Evolutionary conservation across 140 eudicot species (phyloP).

Genomic region (Flaveria floridana): DNA sequence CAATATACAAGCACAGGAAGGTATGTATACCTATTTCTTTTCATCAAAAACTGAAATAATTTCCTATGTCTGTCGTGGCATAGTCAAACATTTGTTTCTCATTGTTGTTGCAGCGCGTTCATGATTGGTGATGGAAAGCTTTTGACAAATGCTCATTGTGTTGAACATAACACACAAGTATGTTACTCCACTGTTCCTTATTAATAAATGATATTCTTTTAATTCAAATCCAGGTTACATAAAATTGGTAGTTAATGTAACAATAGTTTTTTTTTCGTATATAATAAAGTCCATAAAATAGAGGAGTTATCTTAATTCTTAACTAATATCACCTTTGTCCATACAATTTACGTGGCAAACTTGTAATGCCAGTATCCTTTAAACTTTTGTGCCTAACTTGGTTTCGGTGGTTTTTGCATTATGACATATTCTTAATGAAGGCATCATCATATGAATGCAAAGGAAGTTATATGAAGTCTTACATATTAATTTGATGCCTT

Average conservation of each 20-base stretch:
- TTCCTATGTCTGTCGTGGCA: not conserved
- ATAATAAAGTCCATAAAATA: not conserved
- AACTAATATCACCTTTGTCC: not conserved
- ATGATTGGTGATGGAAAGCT: slow-evolving; percentile 96
- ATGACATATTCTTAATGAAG: not conserved
- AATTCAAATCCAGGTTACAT: not conserved
- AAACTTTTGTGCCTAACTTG: slow-evolving; percentile 5
- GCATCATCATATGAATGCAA: not conserved
- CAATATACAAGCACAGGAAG: slow-evolving; percentile 95
- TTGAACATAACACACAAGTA: slow-evolving; percentile 89
- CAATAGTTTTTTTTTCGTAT: not conserved
- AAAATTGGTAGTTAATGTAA: not conserved
- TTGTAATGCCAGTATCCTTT: slow-evolving; percentile 15
- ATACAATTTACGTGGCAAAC: slow-evolving; percentile 3
- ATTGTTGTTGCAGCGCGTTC: slow-evolving; percentile 71
- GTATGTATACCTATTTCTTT: slow-evolving; percentile 45
- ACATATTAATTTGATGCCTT: not conserved
- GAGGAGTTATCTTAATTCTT: not conserved
- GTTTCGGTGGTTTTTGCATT: slow-evolving; percentile 10
- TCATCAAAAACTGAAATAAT: not conserved
- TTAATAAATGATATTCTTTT: not conserved
- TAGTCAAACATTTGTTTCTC: slow-evolving; percentile 14
- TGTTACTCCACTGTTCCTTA: slow-evolving; percentile 15
- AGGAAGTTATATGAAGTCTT: slow-evolving; percentile 11
- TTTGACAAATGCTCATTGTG: slow-evolving; percentile 97